phyloP scores from a whole-genome alignment of 495 filamentous ascomycete genomes.

The Chlorociboria aeruginascens region DNA sequence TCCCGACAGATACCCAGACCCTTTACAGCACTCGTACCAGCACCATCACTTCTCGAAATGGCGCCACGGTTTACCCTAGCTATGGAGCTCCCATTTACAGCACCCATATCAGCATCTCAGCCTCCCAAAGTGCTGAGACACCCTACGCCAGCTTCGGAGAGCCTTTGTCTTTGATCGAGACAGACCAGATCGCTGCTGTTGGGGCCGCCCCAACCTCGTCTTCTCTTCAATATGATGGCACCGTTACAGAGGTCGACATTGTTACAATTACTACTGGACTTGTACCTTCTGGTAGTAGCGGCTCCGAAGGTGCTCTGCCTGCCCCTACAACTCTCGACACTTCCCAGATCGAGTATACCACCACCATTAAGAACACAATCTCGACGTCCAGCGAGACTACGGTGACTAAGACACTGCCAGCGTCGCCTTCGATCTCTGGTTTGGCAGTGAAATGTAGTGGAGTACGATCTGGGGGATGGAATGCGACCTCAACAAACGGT shows the following conservation, averaged over 20 bases:
- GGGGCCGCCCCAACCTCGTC: neutral
- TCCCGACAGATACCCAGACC: slow-evolving; percentile 6
- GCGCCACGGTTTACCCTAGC: neutral
- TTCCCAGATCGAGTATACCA: slow-evolving; percentile 10
- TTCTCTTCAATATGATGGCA: slow-evolving; percentile 2
- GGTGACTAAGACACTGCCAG: slow-evolving; percentile 3
- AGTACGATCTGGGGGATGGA: slow-evolving; percentile 11
- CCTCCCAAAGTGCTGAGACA: neutral
- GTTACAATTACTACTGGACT: neutral
- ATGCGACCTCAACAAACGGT: slow-evolving; percentile 1
- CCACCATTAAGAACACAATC: slow-evolving; percentile 6
- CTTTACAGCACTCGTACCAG: neutral
- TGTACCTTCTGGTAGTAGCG: neutral
- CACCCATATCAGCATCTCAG: neutral
- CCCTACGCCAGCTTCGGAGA: neutral
- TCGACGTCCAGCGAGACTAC: neutral
- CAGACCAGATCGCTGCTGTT: neutral
- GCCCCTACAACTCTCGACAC: neutral
- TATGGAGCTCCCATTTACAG: neutral
- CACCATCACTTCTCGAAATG: neutral
- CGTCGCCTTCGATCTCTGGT: neutral
- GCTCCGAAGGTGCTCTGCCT: neutral
- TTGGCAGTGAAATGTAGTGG: neutral
- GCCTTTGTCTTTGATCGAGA: neutral
- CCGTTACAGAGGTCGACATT: neutral